Base-by-base conservation (phyloP, 176 grass and related monocot genomes). In the Puya raimondii region DNA sequence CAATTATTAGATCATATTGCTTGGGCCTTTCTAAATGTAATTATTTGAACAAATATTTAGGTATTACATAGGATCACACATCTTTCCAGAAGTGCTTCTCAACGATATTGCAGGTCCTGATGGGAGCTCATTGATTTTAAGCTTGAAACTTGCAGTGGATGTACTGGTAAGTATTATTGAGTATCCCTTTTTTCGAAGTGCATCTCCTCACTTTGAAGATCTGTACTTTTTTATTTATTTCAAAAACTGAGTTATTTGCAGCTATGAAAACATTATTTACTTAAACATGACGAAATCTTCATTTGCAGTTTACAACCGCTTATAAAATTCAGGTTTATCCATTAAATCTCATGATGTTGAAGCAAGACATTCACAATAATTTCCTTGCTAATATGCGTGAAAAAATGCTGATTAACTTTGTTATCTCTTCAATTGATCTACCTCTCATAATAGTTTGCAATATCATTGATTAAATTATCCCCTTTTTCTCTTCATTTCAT, bases 21-120 rank as follows among this genome's bases (percentile, higher is more conserved):
- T 67, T 67, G 15, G 8, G 9, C 15, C 29, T 12, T 47, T 12
- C 23, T 66, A 8, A 42, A 66, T 16, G 2, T 42, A 17, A 16
- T 23, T 16, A 42, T 12, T 67, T 3, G 12, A 67, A 42, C 13
- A 48, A 72, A 74, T 23, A 52, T 68, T 53, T 59, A 96, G 93
- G 93, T 96, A 96, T 74, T 90, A 81, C 54, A 71, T 96, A 78
- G 93, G 93, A 50, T 74, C 86, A 53, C 84, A 92, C 65, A 79
- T 90, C 68, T 92, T 96, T 87, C 89, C 86, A 2, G 89, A 90
- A 73, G 93, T 96, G 42, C 82, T 96, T 77, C 76, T 96, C 22
- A 96, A 96, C 79, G 93, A 96, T 83, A 92, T 96, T 77, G 85
- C 93, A 70, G 93, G 93, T 2, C 84, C 93, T 77, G 84, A 96